Percentiles rank a stretch among this genome's conserved stretches.
Evolutionary conservation across 2,329 filamentous ascomycete genomes (phyloP).

Genomic region (Trichoderma polysporum): DNA sequence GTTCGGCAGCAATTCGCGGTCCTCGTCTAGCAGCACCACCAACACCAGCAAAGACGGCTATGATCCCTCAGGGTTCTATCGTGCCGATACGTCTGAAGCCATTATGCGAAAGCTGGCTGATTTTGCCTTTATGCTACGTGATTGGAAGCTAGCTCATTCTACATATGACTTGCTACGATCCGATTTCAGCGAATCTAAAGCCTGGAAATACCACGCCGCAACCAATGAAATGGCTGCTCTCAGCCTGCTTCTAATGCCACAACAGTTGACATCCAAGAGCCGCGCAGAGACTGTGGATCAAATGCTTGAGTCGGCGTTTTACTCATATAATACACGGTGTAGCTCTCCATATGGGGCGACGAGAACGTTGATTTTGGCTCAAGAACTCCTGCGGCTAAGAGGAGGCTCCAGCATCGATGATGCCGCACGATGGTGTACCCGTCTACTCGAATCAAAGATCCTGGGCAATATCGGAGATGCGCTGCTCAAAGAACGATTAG

Average conservation of each 20-base stretch:
- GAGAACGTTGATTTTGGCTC: constrained; percentile 70
- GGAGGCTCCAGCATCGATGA: constrained; percentile 81
- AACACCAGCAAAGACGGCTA: constrained; percentile 66
- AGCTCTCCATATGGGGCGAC: constrained; percentile 76
- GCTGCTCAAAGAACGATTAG: constrained; percentile 81
- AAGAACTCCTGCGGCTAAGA: constrained; percentile 80
- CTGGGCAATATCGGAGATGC: constrained; percentile 75
- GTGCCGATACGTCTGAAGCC: constrained; percentile 80
- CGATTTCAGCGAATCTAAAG: constrained; percentile 93
- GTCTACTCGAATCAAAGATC: constrained; percentile 75
- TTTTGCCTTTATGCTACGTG: constrained; percentile 93
- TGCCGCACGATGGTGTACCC: constrained; percentile 79
- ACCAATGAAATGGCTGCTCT: constrained; percentile 94
- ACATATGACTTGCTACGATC: constrained; percentile 87
- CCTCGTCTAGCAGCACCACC: constrained; percentile 51
- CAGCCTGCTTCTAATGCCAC: constrained; percentile 74
- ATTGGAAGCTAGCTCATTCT: constrained; percentile 89
- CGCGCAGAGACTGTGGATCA: constrained; percentile 79
- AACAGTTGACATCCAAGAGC: constrained; percentile 69
- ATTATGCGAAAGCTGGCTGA: constrained; percentile 91
- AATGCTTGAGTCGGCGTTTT: constrained; percentile 85
- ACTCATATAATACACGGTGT: constrained; percentile 88
- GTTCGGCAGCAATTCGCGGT: constrained; percentile 69
- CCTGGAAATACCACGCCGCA: constrained; percentile 92
- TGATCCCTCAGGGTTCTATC: constrained; percentile 78